Percentiles rank a stretch among this genome's conserved stretches.
These are phyloP conservation scores for Sistotremastrum niveocremeum DNA, from an alignment of 768 basidiomycete species.

Conservation along the genomic window DNA sequence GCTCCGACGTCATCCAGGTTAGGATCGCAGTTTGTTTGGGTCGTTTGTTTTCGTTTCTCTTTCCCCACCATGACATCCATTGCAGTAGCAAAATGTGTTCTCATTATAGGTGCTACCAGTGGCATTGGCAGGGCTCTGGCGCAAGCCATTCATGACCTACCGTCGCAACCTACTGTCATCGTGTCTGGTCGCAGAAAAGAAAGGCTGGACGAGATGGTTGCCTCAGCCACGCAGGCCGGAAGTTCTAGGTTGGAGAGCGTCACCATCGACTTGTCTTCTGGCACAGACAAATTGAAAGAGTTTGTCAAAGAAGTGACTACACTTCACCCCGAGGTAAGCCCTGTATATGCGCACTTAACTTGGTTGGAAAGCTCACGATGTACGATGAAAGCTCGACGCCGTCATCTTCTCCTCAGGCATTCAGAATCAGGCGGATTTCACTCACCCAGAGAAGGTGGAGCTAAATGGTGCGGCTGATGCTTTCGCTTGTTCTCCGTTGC, in stretches of 20 bases:
- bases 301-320: conserved; percentile 28
- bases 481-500: background rate
- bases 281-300: conserved; percentile 23
- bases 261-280: conserved; percentile 30
- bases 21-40: too few relatives aligned
- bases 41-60: too few relatives aligned
- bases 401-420: conserved; percentile 40
- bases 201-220: conserved; percentile 35
- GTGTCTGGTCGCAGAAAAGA: conserved; percentile 38
- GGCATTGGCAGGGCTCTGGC: conserved; percentile 48
- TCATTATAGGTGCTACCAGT: conserved; percentile 43
- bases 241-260: conserved; percentile 26
- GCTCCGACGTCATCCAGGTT: too few relatives aligned
- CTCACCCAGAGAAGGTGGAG: conserved; percentile 26
- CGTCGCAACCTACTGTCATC: conserved; percentile 35
- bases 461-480: conserved; percentile 22
- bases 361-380: background rate
- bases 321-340: conserved; percentile 34
- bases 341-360: background rate
- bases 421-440: conserved; percentile 36
- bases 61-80: conserved; percentile 21
- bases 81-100: conserved; percentile 33
- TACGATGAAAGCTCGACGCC: conserved; percentile 33
- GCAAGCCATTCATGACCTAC: conserved; percentile 31
- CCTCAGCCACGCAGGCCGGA: conserved; percentile 8